Evolutionary conservation across 148 eudicot species (phyloP).

Genomic region (Polygonum maritimum): DNA sequence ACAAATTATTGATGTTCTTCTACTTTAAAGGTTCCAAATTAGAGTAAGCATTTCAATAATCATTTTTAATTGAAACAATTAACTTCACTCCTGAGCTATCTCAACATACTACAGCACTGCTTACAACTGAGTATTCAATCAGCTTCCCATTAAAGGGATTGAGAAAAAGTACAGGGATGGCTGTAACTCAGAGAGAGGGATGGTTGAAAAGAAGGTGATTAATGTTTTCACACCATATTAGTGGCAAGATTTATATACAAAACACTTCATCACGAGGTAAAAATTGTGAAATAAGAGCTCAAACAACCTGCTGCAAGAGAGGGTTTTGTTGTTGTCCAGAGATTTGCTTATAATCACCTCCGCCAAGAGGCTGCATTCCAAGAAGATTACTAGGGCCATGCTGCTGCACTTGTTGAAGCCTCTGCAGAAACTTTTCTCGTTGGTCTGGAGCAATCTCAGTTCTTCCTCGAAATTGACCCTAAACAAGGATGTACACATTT

Average conservation of each 20-base stretch:
- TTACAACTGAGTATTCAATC: background rate
- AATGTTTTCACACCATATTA: background rate
- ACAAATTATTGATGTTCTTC: background rate
- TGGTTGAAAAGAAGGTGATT: background rate
- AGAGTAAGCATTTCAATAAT: background rate
- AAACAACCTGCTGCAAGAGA: slow-evolving; percentile 76
- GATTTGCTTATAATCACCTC: slow-evolving; percentile 56
- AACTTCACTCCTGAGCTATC: background rate
- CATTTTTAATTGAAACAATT: background rate
- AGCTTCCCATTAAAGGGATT: background rate
- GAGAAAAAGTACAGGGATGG: background rate
- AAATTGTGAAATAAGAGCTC: background rate
- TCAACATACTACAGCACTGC: background rate
- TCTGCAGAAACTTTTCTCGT: slow-evolving; percentile 81
- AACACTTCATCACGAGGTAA: background rate
- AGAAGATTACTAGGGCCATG: slow-evolving; percentile 78
- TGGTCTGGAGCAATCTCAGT: slow-evolving; percentile 96
- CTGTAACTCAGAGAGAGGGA: background rate
- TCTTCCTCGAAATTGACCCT: slow-evolving; percentile 88
- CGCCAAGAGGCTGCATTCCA: slow-evolving; percentile 58
- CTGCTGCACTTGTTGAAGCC: slow-evolving; percentile 79
- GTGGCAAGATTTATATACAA: background rate
- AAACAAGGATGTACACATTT: slow-evolving; percentile 9
- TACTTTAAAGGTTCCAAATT: no score
- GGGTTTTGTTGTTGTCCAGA: slow-evolving; percentile 37